These are phyloP conservation scores for Leptomonas seymouri DNA, from an alignment of 208 protist genomes.

Conservation along the genomic window DNA sequence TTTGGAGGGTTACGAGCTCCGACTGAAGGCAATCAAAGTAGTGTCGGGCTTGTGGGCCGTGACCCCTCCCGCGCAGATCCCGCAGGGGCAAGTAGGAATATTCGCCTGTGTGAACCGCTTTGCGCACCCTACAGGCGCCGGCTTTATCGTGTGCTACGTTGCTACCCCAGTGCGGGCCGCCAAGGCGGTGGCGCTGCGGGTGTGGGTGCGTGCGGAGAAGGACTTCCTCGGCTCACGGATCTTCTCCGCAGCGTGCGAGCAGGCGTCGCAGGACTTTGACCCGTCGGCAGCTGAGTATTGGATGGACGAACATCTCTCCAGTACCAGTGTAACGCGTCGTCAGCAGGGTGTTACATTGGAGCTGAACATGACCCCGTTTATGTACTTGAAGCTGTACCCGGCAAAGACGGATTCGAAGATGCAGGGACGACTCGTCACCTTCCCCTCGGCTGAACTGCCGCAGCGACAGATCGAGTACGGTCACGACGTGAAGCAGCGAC, in stretches of 20 bases:
- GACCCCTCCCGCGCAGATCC: constrained; percentile 52
- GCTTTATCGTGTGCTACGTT: constrained; percentile 81
- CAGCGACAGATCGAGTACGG: constrained; percentile 53
- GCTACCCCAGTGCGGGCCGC: constrained; percentile 22
- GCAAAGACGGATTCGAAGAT: constrained; percentile 7
- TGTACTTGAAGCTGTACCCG: constrained; percentile 48
- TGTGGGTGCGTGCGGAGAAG: constrained; percentile 67
- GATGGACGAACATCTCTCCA: constrained; percentile 33
- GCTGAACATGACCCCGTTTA: constrained; percentile 40
- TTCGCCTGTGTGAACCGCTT: constrained; percentile 76
- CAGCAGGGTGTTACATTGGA: constrained; percentile 47
- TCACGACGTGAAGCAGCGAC: constrained; percentile 45
- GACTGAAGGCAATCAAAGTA: constrained; percentile 65
- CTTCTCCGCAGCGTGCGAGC: constrained; percentile 43
- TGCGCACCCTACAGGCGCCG: constrained; percentile 69
- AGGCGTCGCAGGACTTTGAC: constrained; percentile 33
- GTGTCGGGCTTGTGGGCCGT: constrained; percentile 70
- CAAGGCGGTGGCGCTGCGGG: constrained; percentile 32
- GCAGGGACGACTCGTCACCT: constrained; percentile 21
- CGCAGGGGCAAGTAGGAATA: constrained; percentile 38
- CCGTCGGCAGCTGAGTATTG: constrained; percentile 53
- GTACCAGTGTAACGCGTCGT: constrained; percentile 31
- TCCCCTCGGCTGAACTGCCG: constrained; percentile 48
- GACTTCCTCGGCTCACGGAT: constrained; percentile 61
- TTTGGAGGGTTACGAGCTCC: constrained; percentile 46